Conservation (phyloP, 352 stramenopile species). For the Phytophthora crassamura region DNA sequence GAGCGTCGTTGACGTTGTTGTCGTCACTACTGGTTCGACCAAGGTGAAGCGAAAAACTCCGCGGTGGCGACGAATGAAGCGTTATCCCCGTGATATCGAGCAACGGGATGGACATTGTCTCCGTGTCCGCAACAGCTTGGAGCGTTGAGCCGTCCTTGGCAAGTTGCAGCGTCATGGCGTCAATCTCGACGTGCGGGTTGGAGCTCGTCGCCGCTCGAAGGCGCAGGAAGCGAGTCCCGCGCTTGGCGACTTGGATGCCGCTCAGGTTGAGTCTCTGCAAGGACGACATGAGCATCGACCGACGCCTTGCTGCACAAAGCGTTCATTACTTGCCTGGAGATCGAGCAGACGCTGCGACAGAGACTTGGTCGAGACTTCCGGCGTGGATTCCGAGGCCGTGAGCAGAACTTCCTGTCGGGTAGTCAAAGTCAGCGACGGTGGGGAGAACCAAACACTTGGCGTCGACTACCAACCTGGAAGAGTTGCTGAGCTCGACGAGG, state of each 20-base stretch:
- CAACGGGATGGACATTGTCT: background rate
- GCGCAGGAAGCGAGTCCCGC: slow-evolving; percentile 30
- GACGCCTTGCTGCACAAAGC: background rate
- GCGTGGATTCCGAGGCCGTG: slow-evolving; percentile 24
- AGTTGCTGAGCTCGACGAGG: slow-evolving; percentile 42
- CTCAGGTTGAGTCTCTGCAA: slow-evolving; percentile 27
- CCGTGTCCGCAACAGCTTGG: background rate
- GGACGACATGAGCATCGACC: background rate
- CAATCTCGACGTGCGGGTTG: background rate
- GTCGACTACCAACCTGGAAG: slow-evolving; percentile 34
- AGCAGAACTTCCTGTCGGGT: slow-evolving; percentile 36
- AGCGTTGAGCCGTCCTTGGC: slow-evolving; percentile 28
- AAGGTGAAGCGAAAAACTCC: slow-evolving; percentile 26
- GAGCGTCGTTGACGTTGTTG: slow-evolving; percentile 4
- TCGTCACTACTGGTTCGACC: background rate
- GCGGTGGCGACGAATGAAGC: background rate
- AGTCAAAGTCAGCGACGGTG: background rate
- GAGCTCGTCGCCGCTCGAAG: slow-evolving; percentile 3
- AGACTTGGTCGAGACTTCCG: slow-evolving; percentile 24
- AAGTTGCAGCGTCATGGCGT: slow-evolving; percentile 16
- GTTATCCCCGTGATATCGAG: slow-evolving; percentile 18
- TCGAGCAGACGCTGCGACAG: slow-evolving; percentile 38
- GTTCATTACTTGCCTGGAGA: slow-evolving; percentile 29
- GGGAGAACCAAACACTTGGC: background rate
- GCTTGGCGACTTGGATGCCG: slow-evolving; percentile 42